Percentiles rank a stretch among this genome's conserved stretches.
Evolutionary conservation across 148 eudicot genomes (phyloP).

Genomic region (Cornus florida): DNA sequence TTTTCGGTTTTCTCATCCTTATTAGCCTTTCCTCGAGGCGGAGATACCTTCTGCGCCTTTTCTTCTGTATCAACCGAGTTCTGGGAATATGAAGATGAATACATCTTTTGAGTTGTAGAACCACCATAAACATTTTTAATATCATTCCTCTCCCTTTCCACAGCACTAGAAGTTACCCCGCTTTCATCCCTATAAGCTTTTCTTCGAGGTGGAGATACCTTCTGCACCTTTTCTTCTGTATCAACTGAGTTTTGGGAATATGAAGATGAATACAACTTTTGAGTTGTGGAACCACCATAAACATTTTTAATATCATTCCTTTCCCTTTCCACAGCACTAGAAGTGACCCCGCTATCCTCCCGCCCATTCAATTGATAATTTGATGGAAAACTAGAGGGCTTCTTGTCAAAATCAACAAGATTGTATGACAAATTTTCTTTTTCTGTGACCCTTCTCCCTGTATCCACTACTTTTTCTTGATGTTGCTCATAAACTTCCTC

Average conservation of each 20-base stretch:
- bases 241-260: constrained; percentile 45
- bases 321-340: constrained; percentile 46
- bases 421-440: constrained; percentile 52
- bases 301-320: constrained; percentile 46
- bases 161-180: constrained; percentile 28
- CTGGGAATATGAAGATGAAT: constrained; percentile 34
- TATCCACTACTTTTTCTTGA: constrained; percentile 58
- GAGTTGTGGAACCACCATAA: constrained; percentile 45
- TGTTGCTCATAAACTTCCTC: constrained; percentile 55
- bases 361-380: constrained; percentile 43
- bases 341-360: constrained; percentile 37
- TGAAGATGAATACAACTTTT: constrained; percentile 37
- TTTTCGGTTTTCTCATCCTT: constrained; percentile 85
- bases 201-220: constrained; percentile 92
- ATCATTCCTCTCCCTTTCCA: constrained; percentile 54
- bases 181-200: constrained; percentile 79
- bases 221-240: constrained; percentile 68
- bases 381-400: constrained; percentile 45
- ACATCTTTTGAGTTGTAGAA: constrained; percentile 45
- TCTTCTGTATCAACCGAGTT: constrained; percentile 61
- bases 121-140: constrained; percentile 43
- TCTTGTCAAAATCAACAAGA: constrained; percentile 50
- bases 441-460: constrained; percentile 50
- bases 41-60: constrained; percentile 79
- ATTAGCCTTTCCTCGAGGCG: constrained; percentile 80